These are phyloP conservation scores for Plenodomus lindquistii DNA, from an alignment of 2,329 filamentous ascomycete species.

Conservation along the genomic window DNA sequence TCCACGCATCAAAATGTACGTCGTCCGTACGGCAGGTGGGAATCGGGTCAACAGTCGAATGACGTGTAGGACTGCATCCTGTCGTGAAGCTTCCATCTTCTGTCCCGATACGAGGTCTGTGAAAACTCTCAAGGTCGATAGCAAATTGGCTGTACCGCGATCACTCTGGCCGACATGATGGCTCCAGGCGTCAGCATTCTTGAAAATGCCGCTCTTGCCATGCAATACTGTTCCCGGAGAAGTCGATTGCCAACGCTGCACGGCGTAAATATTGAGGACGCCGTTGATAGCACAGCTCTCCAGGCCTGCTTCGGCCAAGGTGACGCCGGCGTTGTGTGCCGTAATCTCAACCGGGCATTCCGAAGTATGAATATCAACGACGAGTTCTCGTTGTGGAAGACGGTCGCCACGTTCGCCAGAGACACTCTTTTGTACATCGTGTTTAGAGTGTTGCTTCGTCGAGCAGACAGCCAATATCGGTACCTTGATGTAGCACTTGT, in stretches of 20 bases:
- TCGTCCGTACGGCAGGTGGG: slow-evolving; percentile 39
- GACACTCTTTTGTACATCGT: no score
- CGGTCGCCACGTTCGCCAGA: not conserved
- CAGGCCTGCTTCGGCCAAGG: slow-evolving; percentile 19
- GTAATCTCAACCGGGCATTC: slow-evolving; percentile 32
- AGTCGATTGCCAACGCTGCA: slow-evolving; percentile 17
- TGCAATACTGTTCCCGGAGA: not conserved
- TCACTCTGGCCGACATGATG: slow-evolving; percentile 30
- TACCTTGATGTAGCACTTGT: slow-evolving; percentile 3
- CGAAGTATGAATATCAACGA: slow-evolving; percentile 34
- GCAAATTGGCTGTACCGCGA: slow-evolving; percentile 40
- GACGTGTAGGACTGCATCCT: slow-evolving; percentile 37
- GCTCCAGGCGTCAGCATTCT: slow-evolving; percentile 29
- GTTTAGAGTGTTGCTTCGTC: not conserved
- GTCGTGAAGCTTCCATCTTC: slow-evolving; percentile 20
- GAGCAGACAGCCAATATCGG: slow-evolving; percentile 12
- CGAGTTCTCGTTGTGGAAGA: not conserved
- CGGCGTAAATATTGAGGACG: slow-evolving; percentile 31
- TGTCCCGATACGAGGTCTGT: slow-evolving; percentile 2
- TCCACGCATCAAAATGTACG: slow-evolving; percentile 38
- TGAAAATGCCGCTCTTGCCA: slow-evolving; percentile 32
- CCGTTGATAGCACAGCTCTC: slow-evolving; percentile 19
- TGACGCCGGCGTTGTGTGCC: slow-evolving; percentile 15
- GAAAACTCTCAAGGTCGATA: slow-evolving; percentile 43
- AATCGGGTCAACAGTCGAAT: slow-evolving; percentile 37